These are phyloP conservation scores for Aegilops tauschii DNA, from an alignment of 176 grass and related monocot genomes.

Conservation along the genomic window DNA sequence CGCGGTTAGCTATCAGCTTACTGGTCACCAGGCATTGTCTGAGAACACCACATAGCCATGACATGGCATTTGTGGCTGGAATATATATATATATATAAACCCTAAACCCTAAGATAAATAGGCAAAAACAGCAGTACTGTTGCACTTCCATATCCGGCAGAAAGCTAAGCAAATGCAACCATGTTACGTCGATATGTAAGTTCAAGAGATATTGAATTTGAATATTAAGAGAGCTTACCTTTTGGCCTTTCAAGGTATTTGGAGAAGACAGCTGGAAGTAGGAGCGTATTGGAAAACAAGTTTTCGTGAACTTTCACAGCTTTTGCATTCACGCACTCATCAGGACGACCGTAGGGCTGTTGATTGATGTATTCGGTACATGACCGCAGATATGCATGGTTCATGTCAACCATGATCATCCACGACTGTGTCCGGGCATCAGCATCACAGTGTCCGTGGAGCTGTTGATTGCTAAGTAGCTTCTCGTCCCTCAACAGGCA, in stretches of 20 bases:
- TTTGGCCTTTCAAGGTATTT: not conserved
- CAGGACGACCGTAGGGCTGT: too few relatives aligned
- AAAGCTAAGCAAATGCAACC: not conserved
- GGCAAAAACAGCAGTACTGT: too few relatives aligned
- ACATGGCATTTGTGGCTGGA: too few relatives aligned
- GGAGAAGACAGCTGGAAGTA: not conserved
- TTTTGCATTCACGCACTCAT: too few relatives aligned
- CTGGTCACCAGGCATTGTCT: too few relatives aligned
- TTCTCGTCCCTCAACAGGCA: not conserved
- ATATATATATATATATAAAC: too few relatives aligned
- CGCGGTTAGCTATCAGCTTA: too few relatives aligned
- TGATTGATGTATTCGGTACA: not conserved
- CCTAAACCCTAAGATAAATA: too few relatives aligned
- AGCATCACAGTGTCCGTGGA: too few relatives aligned
- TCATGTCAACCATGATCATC: slow-evolving; percentile 1
- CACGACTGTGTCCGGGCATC: not conserved
- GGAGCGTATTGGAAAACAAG: not conserved
- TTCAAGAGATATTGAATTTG: not conserved
- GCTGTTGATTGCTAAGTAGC: not conserved
- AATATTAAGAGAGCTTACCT: not conserved
- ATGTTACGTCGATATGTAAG: not conserved
- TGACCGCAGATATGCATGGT: not conserved
- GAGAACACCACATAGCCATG: too few relatives aligned
- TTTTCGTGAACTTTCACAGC: too few relatives aligned
- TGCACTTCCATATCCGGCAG: not conserved